Evolutionary conservation across 1,284 basidiomycete genomes (phyloP), one percentile per base, ranked within the genome.

Genomic region (Cutaneotrichosporon daszewskae): DNA sequence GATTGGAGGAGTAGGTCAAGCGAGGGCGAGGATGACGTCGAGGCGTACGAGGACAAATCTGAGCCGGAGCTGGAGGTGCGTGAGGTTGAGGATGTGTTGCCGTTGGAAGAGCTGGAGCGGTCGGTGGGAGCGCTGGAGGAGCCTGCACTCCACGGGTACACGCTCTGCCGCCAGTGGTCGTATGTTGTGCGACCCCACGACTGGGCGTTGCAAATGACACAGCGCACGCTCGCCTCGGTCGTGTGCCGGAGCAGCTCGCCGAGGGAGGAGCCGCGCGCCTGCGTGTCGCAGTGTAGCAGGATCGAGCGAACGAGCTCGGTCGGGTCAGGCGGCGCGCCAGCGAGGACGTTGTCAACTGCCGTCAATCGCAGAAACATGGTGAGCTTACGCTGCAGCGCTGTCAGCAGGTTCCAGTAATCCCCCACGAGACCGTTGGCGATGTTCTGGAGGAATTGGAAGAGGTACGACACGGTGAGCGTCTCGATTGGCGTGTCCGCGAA

Each of bases 221-320:
- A 38, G 18, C 37, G 37, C 7, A 31, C 37, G 19, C n/a, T 23
- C 14, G 37, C 37, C 14, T 38, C 27, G 28, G 37, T 19, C 17
- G 14, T 18, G 27, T 28, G 31, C 19, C 31, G 37, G 14, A 38
- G 18, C 23, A 38, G 27, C 7, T 18, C 18, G 19, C 22, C 14
- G 18, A 38, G 37, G 5, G 24, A 4, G 17, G n/a, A n/a, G 14
- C 19, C 1, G 37, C 26, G n/a, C 22, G 18, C 17, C 10, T 22
- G 6, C 4, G 12, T 14, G 13, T n/a, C 5, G 8, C 2, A 10
- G 11, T 5, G 12, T 9, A 6, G 5, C 6, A 38, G 13, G 27
- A 38, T 27, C n/a, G 27, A 28, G 1, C 12, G 26, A 4, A 38
- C 27, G 12, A 38, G 37, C 11, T 38, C 37, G 14, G 28, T 31